phyloP scores from a whole-genome alignment of 495 filamentous ascomycete genomes.

The Pseudevernia furfuracea region DNA sequence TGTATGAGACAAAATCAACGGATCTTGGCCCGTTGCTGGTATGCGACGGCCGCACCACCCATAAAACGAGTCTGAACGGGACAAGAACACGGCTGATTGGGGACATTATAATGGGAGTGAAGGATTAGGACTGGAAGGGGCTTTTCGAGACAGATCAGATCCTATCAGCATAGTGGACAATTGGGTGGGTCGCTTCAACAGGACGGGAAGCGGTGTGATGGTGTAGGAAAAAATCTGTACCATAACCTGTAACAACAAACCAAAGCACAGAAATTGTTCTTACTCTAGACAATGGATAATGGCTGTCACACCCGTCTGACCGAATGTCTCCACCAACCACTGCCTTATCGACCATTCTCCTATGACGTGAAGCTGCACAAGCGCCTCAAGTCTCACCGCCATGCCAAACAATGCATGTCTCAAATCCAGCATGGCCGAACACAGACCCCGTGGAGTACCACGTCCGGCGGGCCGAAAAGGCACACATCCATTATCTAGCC shows the following conservation, averaged over 20 bases:
- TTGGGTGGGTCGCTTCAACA: background rate
- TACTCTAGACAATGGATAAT: too few species aligned
- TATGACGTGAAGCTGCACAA: too few species aligned
- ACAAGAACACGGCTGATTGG: background rate
- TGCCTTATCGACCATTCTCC: too few species aligned
- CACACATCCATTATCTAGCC: too few species aligned
- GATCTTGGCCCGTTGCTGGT: background rate
- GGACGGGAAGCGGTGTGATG: background rate
- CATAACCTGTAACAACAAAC: background rate
- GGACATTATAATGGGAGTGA: background rate
- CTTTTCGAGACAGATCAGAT: background rate
- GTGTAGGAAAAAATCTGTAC: background rate
- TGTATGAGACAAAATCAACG: background rate
- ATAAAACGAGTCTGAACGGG: background rate
- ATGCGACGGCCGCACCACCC: background rate
- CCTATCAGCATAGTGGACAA: background rate
- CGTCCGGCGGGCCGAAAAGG: too few species aligned
- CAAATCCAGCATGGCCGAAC: too few species aligned
- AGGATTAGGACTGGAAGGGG: background rate
- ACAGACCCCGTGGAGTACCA: too few species aligned
- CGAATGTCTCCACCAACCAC: background rate
- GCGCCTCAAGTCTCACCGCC: too few species aligned
- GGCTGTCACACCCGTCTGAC: background rate
- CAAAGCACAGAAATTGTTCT: background rate
- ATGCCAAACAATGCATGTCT: too few species aligned